A percentile compares a stretch with the other conserved stretches of the same genome.
Evolutionary conservation across 1,139 yeast species (phyloP).

Genomic region (Blastobotrys persicus): DNA sequence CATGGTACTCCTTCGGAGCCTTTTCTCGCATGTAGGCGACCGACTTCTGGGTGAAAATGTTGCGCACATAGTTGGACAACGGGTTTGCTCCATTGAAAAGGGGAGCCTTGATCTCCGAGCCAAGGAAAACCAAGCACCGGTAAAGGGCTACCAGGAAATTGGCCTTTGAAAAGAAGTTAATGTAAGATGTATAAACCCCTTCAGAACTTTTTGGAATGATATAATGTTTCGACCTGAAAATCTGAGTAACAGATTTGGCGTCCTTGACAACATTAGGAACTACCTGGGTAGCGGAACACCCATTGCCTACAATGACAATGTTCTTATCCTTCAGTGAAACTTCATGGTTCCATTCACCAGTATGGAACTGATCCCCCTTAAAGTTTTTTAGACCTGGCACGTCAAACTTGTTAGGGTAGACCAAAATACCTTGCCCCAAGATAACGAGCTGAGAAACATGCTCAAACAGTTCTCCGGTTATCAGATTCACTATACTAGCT

Average conservation of each 20-base stretch:
- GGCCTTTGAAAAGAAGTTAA: slow-evolving; percentile 16
- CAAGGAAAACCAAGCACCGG: slow-evolving; percentile 9
- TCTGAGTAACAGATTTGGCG: slow-evolving; percentile 21
- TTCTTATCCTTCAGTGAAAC: slow-evolving; percentile 26
- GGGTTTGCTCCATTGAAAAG: slow-evolving; percentile 14
- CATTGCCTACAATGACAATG: slow-evolving; percentile 33
- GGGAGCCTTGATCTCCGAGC: slow-evolving; percentile 15
- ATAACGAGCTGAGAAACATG: slow-evolving; percentile 24
- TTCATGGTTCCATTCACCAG: slow-evolving; percentile 30
- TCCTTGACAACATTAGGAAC: slow-evolving; percentile 30
- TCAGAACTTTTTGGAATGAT: slow-evolving; percentile 12
- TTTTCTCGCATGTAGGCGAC: slow-evolving; percentile 21
- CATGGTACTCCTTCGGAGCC: slow-evolving; percentile 24
- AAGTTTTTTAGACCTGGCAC: slow-evolving; percentile 31
- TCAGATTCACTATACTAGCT: slow-evolving; percentile 19
- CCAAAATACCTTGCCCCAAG: slow-evolving; percentile 28
- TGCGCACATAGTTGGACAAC: slow-evolving; percentile 8
- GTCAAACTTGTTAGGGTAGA: slow-evolving; percentile 26
- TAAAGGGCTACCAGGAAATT: slow-evolving; percentile 11
- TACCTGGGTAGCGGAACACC: slow-evolving; percentile 33
- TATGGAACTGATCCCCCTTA: slow-evolving; percentile 30
- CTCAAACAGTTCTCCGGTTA: slow-evolving; percentile 28
- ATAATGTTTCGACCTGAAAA: slow-evolving; percentile 26
- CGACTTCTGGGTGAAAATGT: slow-evolving; percentile 8
- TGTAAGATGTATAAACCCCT: slow-evolving; percentile 3